Evolutionary conservation across 306 rosid species (phyloP).

Genomic region (Ormosia emarginata): DNA sequence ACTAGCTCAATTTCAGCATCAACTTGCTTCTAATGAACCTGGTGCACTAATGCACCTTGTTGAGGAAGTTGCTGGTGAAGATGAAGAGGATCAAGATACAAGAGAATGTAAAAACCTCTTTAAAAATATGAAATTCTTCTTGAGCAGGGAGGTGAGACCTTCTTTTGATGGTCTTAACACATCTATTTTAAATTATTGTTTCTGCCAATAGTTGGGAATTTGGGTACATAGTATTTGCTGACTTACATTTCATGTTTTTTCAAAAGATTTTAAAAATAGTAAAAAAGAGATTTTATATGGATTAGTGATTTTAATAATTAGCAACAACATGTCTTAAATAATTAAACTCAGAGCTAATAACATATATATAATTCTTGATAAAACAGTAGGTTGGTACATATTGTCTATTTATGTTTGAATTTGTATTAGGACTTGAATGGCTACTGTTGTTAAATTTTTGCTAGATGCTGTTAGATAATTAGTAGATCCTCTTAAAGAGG

Average conservation of each 20-base stretch:
- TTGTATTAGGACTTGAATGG: background rate
- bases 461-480: background rate
- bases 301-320: background rate
- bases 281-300: background rate
- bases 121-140: constrained; percentile 70
- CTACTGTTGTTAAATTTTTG: background rate
- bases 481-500: background rate
- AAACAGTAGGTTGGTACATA: background rate
- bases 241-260: background rate
- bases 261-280: background rate
- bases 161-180: background rate
- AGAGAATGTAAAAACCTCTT: constrained; percentile 71
- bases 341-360: background rate
- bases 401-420: background rate
- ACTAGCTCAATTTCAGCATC: constrained; percentile 94
- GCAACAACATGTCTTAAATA: background rate
- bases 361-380: background rate
- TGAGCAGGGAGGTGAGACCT: constrained; percentile 82
- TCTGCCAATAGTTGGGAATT: background rate
- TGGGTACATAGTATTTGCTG: background rate
- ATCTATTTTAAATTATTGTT: background rate
- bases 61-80: constrained; percentile 54
- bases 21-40: constrained; percentile 85
- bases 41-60: constrained; percentile 85
- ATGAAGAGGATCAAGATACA: constrained; percentile 78